phyloP scores from a whole-genome alignment of 805 yeast genomes.

The Isabelozyma rhagii region DNA sequence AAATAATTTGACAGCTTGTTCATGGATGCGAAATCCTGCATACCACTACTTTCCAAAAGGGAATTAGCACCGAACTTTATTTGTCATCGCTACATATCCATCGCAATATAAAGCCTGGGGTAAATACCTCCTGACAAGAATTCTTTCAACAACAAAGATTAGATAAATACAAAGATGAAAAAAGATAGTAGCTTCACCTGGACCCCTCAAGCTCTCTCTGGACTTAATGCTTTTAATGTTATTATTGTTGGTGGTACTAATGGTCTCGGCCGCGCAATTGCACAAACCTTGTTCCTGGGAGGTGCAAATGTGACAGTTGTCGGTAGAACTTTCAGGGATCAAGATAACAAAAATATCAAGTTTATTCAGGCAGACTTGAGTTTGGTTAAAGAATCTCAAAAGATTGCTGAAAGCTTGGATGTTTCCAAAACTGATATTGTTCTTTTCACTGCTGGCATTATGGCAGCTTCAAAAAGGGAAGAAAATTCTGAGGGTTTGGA shows the following conservation, averaged over 20 bases:
- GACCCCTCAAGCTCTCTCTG: background rate
- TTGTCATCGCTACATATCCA: no score
- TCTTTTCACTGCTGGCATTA: conserved; percentile 40
- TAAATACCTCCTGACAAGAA: no score
- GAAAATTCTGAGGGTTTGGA: conserved; percentile 37
- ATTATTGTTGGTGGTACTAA: background rate
- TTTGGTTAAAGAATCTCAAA: conserved; percentile 18
- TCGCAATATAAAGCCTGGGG: no score
- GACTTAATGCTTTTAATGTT: background rate
- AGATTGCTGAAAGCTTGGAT: conserved; percentile 13
- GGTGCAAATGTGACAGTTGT: background rate
- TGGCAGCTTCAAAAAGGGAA: conserved; percentile 26
- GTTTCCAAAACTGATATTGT: conserved; percentile 17
- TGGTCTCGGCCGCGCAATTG: background rate
- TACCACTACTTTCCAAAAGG: no score
- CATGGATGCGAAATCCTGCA: no score
- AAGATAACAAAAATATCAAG: background rate
- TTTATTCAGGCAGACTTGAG: conserved; percentile 27
- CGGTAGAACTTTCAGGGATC: background rate
- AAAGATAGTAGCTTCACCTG: background rate
- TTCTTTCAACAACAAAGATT: no score
- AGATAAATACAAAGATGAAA: background rate
- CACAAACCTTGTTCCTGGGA: background rate
- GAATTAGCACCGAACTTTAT: no score
- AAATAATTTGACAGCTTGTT: no score